Evolutionary conservation across 139 green algal genomes (phyloP).

Genomic region (Chlamydomonas sp.): DNA sequence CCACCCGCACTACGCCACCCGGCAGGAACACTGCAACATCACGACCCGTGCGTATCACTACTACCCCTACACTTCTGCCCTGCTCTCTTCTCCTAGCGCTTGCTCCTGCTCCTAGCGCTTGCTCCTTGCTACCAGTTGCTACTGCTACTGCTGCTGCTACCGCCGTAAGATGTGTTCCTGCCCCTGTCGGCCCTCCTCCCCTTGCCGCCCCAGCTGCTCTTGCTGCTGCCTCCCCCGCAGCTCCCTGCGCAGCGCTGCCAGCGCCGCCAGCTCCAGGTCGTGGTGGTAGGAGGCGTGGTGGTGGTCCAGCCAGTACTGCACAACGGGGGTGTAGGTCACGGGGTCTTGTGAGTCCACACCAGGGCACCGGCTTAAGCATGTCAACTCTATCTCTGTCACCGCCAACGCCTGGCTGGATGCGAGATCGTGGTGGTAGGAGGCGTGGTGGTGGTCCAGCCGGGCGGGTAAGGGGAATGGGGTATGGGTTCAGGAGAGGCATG

Average conservation of each 20-base stretch:
- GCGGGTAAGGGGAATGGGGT: neutral
- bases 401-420: neutral
- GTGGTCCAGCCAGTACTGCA: slow-evolving; percentile 75
- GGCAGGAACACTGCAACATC: too few species aligned
- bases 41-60: too few species aligned
- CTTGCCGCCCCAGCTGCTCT: too few species aligned
- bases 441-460: neutral
- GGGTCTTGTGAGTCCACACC: neutral
- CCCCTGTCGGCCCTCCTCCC: too few species aligned
- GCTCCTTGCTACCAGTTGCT: too few species aligned
- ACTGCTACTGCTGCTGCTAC: too few species aligned
- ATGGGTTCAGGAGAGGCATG: neutral
- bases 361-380: neutral
- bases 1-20: too few species aligned
- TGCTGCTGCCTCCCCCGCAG: too few species aligned
- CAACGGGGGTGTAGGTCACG: neutral
- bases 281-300: slow-evolving; percentile 70
- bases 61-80: too few species aligned
- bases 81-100: too few species aligned
- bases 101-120: too few species aligned
- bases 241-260: slow-evolving; percentile 4
- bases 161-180: too few species aligned
- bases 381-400: neutral
- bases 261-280: slow-evolving; percentile 70
- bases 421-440: neutral